Evolutionary conservation across 345 rosid species (phyloP).

Genomic region (Gossypium turneri): DNA sequence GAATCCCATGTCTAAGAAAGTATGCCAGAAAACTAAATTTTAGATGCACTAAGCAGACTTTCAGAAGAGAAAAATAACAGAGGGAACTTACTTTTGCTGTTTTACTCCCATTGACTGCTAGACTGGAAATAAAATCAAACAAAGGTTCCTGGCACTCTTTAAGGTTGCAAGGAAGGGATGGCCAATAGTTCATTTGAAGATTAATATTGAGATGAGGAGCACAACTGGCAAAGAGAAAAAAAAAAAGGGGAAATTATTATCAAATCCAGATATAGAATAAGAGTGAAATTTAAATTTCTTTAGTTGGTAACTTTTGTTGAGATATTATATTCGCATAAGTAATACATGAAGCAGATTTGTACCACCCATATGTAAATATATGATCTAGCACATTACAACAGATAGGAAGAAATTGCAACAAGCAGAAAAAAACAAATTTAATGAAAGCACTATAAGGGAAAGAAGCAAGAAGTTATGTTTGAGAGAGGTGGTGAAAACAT

Average conservation of each 20-base stretch:
- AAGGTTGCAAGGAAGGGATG: constrained; percentile 80
- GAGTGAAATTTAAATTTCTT: neutral
- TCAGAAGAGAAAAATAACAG: neutral
- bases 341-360: neutral
- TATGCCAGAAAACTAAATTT: neutral
- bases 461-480: neutral
- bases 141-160: constrained; percentile 82
- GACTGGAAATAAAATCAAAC: constrained; percentile 64
- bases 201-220: constrained; percentile 94
- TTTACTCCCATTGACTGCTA: constrained; percentile 73
- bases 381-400: neutral
- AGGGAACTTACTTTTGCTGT: constrained; percentile 67
- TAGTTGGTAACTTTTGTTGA: neutral
- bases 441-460: neutral
- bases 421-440: neutral
- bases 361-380: neutral
- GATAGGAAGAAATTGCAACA: neutral
- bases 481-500: constrained; percentile 27
- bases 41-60: neutral
- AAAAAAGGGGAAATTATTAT: neutral
- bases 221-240: constrained; percentile 39
- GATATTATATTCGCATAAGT: neutral
- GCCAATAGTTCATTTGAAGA: constrained; percentile 99
- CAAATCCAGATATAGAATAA: neutral
- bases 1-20: neutral